Percentiles rank a stretch among this genome's conserved stretches.
phyloP scores from a whole-genome alignment of 2,329 filamentous ascomycete species.

The Aspergillus piperis region DNA sequence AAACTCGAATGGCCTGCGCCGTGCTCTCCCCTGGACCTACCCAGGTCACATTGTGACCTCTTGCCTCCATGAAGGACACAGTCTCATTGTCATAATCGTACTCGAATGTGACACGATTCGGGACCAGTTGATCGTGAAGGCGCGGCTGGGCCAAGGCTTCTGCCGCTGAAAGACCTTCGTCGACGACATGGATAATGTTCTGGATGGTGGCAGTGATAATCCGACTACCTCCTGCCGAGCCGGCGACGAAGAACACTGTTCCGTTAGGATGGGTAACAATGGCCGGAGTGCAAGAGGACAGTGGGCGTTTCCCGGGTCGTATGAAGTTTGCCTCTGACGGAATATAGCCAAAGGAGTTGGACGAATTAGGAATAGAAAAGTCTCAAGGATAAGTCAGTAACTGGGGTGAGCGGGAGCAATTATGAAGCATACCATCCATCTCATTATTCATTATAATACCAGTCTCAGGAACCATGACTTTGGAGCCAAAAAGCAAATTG shows the following conservation, averaged over 20 bases:
- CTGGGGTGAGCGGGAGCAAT: not conserved
- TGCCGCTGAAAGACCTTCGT: conserved; percentile 60
- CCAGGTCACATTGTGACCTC: conserved; percentile 73
- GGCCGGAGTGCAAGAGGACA: conserved; percentile 79
- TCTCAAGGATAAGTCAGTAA: conserved; percentile 66
- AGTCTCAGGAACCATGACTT: conserved; percentile 75
- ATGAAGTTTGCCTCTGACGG: conserved; percentile 81
- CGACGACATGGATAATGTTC: conserved; percentile 71
- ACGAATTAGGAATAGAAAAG: conserved; percentile 77
- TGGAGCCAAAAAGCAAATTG: conserved; percentile 81
- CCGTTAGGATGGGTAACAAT: conserved; percentile 70
- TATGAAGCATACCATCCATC: conserved; percentile 56
- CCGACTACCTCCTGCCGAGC: conserved; percentile 76
- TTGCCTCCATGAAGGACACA: conserved; percentile 61
- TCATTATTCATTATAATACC: conserved; percentile 74
- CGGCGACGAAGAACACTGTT: conserved; percentile 67
- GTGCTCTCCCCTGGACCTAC: conserved; percentile 64
- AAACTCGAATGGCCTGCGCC: conserved; percentile 68
- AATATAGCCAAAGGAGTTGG: conserved; percentile 82
- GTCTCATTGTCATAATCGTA: conserved; percentile 66
- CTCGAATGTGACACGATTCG: conserved; percentile 69
- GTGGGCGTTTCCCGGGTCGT: conserved; percentile 74
- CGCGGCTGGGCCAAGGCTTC: conserved; percentile 67
- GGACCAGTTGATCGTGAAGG: conserved; percentile 80
- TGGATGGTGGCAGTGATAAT: conserved; percentile 82